Percentiles rank a stretch among this genome's conserved stretches.
Evolutionary conservation across 352 stramenopile species (phyloP).

Genomic region (Blastocystis sp.): DNA sequence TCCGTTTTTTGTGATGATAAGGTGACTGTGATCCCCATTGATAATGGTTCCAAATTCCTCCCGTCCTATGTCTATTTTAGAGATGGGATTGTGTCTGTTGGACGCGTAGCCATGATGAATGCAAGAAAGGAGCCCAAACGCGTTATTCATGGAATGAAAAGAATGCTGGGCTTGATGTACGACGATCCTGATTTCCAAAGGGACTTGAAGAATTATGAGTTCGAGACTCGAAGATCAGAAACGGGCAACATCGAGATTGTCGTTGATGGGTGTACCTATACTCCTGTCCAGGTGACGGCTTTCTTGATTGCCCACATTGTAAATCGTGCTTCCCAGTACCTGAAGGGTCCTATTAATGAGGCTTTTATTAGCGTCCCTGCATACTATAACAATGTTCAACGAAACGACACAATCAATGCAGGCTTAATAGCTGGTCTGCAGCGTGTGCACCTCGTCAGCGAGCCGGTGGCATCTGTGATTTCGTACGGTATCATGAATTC

Average conservation of each 20-base stretch:
- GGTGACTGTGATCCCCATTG: conserved; percentile 63
- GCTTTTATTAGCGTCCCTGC: conserved; percentile 81
- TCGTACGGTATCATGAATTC: conserved; percentile 35
- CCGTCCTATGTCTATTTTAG: conserved; percentile 63
- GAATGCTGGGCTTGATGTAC: conserved; percentile 5
- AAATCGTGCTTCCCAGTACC: conserved; percentile 36
- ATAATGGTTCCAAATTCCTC: conserved; percentile 49
- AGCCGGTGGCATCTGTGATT: conserved; percentile 69
- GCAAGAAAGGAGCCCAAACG: conserved; percentile 24
- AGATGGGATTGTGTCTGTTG: conserved; percentile 16
- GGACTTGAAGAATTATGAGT: conserved; percentile 65
- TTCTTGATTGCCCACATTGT: conserved; percentile 16
- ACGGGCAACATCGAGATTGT: neutral
- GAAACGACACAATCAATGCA: conserved; percentile 76
- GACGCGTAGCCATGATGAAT: neutral
- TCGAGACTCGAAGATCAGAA: conserved; percentile 62
- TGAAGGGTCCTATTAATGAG: conserved; percentile 65
- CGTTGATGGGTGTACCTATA: neutral
- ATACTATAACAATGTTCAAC: conserved; percentile 81
- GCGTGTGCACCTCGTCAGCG: conserved; percentile 83
- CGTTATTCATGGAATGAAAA: neutral
- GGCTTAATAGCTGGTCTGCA: conserved; percentile 84
- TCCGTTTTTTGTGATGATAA: conserved; percentile 67
- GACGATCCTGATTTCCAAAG: conserved; percentile 67
- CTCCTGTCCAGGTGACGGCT: neutral